These are phyloP conservation scores for Mitragyna speciosa DNA, from an alignment of 257 asterid species.

Conservation along the genomic window DNA sequence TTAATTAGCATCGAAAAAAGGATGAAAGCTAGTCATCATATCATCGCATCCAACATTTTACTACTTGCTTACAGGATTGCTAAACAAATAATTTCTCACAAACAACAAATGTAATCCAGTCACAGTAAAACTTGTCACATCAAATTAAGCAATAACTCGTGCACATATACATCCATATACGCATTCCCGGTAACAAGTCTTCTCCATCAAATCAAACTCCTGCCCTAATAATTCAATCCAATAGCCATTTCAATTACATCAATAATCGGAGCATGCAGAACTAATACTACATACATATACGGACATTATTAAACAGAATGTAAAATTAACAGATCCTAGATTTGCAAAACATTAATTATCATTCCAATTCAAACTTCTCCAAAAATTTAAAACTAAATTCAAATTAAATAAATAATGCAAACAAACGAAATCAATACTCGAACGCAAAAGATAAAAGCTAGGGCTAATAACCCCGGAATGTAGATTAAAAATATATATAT, in stretches of 20 bases:
- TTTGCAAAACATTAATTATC: conserved; percentile 1
- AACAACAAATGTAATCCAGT: background rate
- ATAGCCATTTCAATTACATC: background rate
- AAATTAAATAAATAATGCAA: background rate
- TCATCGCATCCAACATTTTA: background rate
- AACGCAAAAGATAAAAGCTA: background rate
- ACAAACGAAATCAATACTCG: background rate
- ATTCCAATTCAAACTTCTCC: background rate
- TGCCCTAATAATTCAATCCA: background rate
- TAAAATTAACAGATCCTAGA: conserved; percentile 11
- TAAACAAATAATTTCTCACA: background rate
- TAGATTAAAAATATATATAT: background rate
- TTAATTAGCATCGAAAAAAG: background rate
- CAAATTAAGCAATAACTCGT: background rate
- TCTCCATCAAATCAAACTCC: background rate
- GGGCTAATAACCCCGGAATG: conserved; percentile 11
- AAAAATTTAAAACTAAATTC: background rate
- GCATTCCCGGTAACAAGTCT: background rate
- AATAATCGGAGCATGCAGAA: conserved; percentile 4
- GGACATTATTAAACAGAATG: background rate
- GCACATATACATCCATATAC: background rate
- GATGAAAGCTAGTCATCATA: background rate
- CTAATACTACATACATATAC: background rate
- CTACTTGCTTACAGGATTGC: background rate
- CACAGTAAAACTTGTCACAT: background rate